Percentiles rank a stretch among this genome's conserved stretches.
Evolutionary conservation across 352 stramenopile genomes (phyloP).

Genomic region (Phytophthora constricta): DNA sequence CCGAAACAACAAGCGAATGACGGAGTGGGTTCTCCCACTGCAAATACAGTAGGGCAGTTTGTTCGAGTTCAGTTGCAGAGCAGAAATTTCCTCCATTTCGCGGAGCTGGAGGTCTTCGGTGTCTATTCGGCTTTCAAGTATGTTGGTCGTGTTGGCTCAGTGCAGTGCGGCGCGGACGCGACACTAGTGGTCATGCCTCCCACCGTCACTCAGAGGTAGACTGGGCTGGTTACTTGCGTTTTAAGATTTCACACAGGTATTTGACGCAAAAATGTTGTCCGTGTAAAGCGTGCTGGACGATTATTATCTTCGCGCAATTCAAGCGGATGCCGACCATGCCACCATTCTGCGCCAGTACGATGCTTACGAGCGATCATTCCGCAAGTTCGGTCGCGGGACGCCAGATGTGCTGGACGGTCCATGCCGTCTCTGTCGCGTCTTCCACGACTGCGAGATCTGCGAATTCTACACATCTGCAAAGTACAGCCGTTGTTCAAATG

Average conservation of each 20-base stretch:
- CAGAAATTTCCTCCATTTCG: constrained; percentile 92
- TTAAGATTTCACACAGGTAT: neutral
- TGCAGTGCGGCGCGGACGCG: constrained; percentile 85
- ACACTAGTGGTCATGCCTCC: constrained; percentile 90
- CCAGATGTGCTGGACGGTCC: constrained; percentile 21
- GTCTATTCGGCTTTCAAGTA: constrained; percentile 86
- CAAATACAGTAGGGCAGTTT: constrained; percentile 83
- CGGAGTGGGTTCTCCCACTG: constrained; percentile 89
- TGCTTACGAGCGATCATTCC: constrained; percentile 84
- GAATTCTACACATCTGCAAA: constrained; percentile 67
- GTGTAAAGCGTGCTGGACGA: constrained; percentile 63
- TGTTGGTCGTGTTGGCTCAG: constrained; percentile 81
- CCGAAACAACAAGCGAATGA: constrained; percentile 75
- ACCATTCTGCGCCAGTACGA: constrained; percentile 91
- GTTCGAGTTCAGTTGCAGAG: constrained; percentile 89
- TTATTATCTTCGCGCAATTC: constrained; percentile 90
- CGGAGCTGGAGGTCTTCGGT: constrained; percentile 92
- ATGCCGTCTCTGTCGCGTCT: constrained; percentile 87
- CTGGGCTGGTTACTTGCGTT: no score
- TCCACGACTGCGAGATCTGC: constrained; percentile 89
- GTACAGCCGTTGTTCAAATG: constrained; percentile 31
- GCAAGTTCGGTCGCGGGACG: constrained; percentile 69
- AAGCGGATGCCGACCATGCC: constrained; percentile 91
- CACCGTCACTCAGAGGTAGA: constrained; percentile 66
- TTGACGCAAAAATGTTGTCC: neutral